A percentile compares a stretch with the other conserved stretches of the same genome.
phyloP scores from a whole-genome alignment of 2,329 filamentous ascomycete genomes.

The Juglanconis juglandina region DNA sequence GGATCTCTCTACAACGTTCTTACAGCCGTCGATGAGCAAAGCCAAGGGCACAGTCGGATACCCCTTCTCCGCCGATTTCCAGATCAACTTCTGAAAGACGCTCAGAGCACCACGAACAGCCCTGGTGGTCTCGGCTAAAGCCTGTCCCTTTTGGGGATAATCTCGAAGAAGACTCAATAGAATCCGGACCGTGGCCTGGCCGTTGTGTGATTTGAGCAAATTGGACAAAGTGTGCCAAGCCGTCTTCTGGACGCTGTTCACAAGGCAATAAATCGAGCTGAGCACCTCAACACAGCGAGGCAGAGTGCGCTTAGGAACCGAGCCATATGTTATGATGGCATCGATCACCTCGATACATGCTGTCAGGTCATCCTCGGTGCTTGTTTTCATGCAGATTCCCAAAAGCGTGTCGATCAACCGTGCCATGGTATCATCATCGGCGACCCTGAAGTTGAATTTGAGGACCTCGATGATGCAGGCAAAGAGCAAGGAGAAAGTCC shows the following conservation, averaged over 20 bases:
- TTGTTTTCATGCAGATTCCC: constrained; percentile 66
- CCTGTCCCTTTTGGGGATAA: constrained; percentile 41
- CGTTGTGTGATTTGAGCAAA: constrained; percentile 70
- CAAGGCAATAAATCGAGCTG: constrained; percentile 67
- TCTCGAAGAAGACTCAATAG: constrained; percentile 60
- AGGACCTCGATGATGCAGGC: constrained; percentile 64
- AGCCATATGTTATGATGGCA: constrained; percentile 68
- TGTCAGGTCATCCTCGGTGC: constrained; percentile 59
- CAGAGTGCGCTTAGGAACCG: constrained; percentile 61
- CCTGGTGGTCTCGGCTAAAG: constrained; percentile 49
- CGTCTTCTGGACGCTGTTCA: constrained; percentile 56
- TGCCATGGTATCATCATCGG: constrained; percentile 59
- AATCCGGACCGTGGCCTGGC: constrained; percentile 64
- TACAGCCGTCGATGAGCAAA: constrained; percentile 55
- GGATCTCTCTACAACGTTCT: constrained; percentile 45
- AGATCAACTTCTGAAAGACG: constrained; percentile 61
- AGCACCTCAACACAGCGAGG: constrained; percentile 66
- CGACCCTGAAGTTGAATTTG: constrained; percentile 71
- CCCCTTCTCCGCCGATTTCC: constrained; percentile 55
- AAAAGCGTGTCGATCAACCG: constrained; percentile 61
- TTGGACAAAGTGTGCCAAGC: constrained; percentile 70
- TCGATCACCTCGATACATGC: constrained; percentile 67
- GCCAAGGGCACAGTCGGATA: constrained; percentile 59
- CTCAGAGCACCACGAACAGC: constrained; percentile 61
- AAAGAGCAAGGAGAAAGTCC: constrained; percentile 62